phyloP scores from a whole-genome alignment of 1,284 basidiomycete species.

The Chalciporus sp. region DNA sequence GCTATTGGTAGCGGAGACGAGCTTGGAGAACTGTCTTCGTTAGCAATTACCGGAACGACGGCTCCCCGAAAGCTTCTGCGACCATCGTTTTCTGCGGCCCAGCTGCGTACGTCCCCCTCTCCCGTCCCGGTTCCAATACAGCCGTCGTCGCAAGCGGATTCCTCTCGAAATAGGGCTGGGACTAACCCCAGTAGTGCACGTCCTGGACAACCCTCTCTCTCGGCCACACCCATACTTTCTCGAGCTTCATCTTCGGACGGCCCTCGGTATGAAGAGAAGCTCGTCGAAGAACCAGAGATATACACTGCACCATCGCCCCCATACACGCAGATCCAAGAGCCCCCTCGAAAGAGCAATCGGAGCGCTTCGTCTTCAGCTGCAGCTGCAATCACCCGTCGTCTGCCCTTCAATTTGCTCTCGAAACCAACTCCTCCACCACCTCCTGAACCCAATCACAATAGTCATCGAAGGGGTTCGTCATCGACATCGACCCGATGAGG shows the following conservation, averaged over 20 bases:
- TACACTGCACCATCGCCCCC: constrained; percentile 67
- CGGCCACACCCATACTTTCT: constrained; percentile 45
- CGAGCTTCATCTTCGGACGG: constrained; percentile 54
- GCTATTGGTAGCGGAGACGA: constrained; percentile 56
- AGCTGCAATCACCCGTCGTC: constrained; percentile 54
- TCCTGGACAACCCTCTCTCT: constrained; percentile 36
- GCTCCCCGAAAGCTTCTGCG: constrained; percentile 62
- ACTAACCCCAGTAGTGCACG: constrained; percentile 56
- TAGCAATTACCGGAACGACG: constrained; percentile 54
- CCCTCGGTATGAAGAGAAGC: constrained; percentile 40
- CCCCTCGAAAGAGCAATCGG: constrained; percentile 43
- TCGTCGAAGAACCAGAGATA: constrained; percentile 48
- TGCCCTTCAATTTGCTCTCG: constrained; percentile 67
- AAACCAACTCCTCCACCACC: constrained; percentile 40
- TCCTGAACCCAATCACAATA: constrained; percentile 21
- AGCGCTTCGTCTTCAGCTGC: constrained; percentile 40
- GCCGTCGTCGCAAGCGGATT: constrained; percentile 44
- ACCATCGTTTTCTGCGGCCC: constrained; percentile 76
- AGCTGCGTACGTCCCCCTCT: constrained; percentile 56
- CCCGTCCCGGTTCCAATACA: constrained; percentile 36
- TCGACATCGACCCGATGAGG: constrained; percentile 36
- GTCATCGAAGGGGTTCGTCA: constrained; percentile 35
- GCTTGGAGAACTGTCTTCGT: constrained; percentile 46
- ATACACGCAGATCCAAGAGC: constrained; percentile 71
- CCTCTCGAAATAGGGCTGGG: constrained; percentile 61